A percentile compares a stretch with the other conserved stretches of the same genome.
phyloP scores from a whole-genome alignment of 179 eudicot genomes.

The Silene vulgaris region DNA sequence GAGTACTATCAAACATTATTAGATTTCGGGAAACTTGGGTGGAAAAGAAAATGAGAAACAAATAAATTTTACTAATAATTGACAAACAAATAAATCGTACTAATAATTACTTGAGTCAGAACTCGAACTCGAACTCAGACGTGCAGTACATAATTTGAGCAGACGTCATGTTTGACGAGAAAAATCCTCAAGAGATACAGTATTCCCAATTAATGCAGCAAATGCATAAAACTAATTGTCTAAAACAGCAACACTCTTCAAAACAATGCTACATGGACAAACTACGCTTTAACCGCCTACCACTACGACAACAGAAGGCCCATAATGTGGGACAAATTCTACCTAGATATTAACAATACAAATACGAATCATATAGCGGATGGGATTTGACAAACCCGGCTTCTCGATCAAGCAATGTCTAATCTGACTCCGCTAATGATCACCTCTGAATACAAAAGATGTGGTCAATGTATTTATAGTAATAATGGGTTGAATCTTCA shows the following conservation, averaged over 20 bases:
- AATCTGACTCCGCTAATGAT: not conserved
- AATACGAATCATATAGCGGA: not conserved
- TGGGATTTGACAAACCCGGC: not conserved
- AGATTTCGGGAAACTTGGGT: too few species aligned
- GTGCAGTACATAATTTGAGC: too few species aligned
- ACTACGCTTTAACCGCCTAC: conserved; percentile 4
- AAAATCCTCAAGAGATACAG: too few species aligned
- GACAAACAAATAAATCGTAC: too few species aligned
- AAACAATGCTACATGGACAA: not conserved
- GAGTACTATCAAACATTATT: too few species aligned
- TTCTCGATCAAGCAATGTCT: not conserved
- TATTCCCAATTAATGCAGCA: not conserved
- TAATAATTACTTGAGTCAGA: too few species aligned
- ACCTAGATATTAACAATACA: conserved; percentile 22
- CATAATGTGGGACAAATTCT: conserved; percentile 12
- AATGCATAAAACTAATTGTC: not conserved
- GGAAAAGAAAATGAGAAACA: too few species aligned
- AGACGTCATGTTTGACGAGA: too few species aligned
- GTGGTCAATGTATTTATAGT: not conserved
- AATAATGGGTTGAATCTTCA: conserved; percentile 13
- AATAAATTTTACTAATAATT: too few species aligned
- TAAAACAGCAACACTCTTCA: conserved; percentile 9
- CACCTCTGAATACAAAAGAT: conserved; percentile 6
- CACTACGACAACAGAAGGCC: not conserved
- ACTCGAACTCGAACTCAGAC: too few species aligned